Percentiles rank a stretch among this genome's conserved stretches.
Conservation (phyloP, 306 rosid species). For the Canavalia gladiata region DNA sequence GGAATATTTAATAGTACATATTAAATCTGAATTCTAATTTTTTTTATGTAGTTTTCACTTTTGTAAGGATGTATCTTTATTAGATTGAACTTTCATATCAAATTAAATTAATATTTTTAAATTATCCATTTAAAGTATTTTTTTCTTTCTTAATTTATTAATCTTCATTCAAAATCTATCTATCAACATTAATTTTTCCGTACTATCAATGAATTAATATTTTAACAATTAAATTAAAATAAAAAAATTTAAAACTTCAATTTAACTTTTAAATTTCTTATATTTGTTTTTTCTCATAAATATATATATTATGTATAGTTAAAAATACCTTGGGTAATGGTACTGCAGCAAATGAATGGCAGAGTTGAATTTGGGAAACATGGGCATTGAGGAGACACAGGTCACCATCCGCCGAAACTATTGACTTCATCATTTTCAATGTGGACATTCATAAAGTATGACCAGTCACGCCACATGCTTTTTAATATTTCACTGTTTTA, state of each 20-base stretch:
- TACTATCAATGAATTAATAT: background rate
- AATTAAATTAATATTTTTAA: too few relatives aligned
- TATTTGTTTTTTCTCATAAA: too few relatives aligned
- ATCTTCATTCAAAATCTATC: too few relatives aligned
- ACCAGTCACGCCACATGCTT: conserved; percentile 19
- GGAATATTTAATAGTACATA: too few relatives aligned
- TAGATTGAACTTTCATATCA: too few relatives aligned
- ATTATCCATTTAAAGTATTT: background rate
- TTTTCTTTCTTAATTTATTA: too few relatives aligned
- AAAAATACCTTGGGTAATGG: background rate
- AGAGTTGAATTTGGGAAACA: background rate
- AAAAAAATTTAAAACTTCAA: too few relatives aligned
- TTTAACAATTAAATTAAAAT: background rate
- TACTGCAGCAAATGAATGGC: background rate
- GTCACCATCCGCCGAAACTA: conserved; percentile 47
- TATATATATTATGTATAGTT: background rate
- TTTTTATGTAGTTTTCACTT: too few relatives aligned
- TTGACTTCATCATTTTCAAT: conserved; percentile 46
- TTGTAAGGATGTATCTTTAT: too few relatives aligned
- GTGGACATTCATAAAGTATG: background rate
- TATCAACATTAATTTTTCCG: background rate
- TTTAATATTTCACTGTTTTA: background rate
- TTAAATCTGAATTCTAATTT: too few relatives aligned
- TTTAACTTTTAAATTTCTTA: too few relatives aligned
- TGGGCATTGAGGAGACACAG: background rate